Conservation (phyloP, 108 stramenopile genomes). For the Cyclotella cryptica region DNA sequence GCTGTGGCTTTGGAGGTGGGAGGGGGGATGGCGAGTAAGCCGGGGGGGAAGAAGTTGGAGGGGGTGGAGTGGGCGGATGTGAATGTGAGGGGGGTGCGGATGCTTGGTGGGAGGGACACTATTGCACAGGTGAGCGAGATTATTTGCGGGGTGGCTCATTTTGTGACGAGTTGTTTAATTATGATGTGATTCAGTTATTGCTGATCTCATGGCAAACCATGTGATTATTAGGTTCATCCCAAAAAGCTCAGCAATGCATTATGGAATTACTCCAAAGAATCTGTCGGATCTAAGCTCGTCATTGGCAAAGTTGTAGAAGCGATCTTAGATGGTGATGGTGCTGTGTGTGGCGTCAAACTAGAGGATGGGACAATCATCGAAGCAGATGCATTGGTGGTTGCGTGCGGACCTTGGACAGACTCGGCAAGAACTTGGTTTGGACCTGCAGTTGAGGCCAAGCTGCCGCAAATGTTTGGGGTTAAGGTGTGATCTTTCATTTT, state of each 20-base stretch:
- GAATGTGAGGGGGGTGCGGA: constrained; percentile 44
- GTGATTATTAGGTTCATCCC: constrained; percentile 50
- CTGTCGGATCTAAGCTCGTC: constrained; percentile 48
- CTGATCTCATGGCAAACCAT: no score
- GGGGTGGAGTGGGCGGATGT: constrained; percentile 63
- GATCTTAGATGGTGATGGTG: constrained; percentile 29
- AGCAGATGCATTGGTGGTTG: constrained; percentile 59
- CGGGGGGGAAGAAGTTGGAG: constrained; percentile 46
- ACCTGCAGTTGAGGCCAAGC: constrained; percentile 10
- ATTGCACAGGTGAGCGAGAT: constrained; percentile 70
- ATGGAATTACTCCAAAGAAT: constrained; percentile 48
- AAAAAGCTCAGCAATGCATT: constrained; percentile 59
- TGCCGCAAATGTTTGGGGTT: constrained; percentile 54
- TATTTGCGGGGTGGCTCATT: neutral
- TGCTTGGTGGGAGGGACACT: constrained; percentile 52
- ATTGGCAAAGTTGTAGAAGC: constrained; percentile 51
- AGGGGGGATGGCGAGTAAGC: constrained; percentile 26
- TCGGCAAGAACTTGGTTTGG: constrained; percentile 52
- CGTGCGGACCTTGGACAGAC: constrained; percentile 69
- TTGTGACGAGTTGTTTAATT: neutral
- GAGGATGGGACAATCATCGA: constrained; percentile 57
- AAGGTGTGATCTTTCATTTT: constrained; percentile 26
- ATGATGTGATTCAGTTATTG: no score
- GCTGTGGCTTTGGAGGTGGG: constrained; percentile 48
- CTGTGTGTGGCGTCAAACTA: constrained; percentile 44